Conservation (phyloP, 805 yeast species). For the Candida ulmi region DNA sequence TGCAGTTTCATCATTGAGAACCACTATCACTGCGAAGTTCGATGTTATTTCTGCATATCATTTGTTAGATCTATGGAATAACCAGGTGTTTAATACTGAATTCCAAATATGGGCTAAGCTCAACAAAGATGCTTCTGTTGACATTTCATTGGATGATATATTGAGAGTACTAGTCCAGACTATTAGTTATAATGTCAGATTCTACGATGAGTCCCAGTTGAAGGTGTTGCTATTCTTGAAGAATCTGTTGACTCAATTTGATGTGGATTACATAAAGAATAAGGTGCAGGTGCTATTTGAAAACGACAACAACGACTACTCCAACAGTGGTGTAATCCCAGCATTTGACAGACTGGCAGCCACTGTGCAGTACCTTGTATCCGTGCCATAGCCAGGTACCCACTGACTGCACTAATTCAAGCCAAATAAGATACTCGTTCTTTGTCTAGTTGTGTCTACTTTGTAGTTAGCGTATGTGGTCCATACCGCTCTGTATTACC, state of each 20-base stretch:
- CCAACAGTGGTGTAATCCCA: constrained; percentile 22
- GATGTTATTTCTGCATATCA: constrained; percentile 52
- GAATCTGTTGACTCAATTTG: constrained; percentile 33
- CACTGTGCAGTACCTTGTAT: not conserved
- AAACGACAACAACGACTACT: constrained; percentile 20
- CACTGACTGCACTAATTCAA: no score
- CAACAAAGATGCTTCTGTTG: constrained; percentile 12
- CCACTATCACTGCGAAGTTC: constrained; percentile 52
- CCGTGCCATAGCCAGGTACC: no score
- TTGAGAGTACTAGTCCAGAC: constrained; percentile 35
- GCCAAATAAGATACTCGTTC: no score
- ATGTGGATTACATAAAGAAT: constrained; percentile 25
- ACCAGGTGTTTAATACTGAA: constrained; percentile 9
- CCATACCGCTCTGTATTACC: not conserved
- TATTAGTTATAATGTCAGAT: constrained; percentile 58
- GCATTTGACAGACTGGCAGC: constrained; percentile 20
- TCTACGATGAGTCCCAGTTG: constrained; percentile 52
- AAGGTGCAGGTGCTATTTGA: constrained; percentile 23
- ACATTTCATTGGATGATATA: constrained; percentile 2
- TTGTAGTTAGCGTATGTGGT: no score
- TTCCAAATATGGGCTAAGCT: constrained; percentile 9
- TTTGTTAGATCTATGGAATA: constrained; percentile 37
- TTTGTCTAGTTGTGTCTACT: no score
- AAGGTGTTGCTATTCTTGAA: constrained; percentile 38
- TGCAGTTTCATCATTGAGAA: constrained; percentile 47